A percentile compares a stretch with the other conserved stretches of the same genome.
Evolutionary conservation across 306 rosid genomes (phyloP).

Genomic region (Calophaca sinica): DNA sequence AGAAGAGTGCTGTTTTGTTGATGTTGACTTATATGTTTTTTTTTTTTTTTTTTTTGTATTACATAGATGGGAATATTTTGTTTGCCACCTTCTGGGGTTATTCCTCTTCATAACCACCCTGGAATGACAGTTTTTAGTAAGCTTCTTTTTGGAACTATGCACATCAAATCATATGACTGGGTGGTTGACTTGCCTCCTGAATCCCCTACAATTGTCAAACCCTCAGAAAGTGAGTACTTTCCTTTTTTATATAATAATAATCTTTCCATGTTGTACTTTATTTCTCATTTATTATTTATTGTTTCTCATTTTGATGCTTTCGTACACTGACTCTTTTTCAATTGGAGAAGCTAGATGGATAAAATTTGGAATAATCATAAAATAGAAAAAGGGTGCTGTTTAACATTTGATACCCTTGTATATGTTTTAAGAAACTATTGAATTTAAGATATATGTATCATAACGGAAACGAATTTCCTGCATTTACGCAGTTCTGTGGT

Average conservation of each 20-base stretch:
- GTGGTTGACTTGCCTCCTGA: constrained; percentile 57
- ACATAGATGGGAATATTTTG: constrained; percentile 95
- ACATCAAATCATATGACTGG: constrained; percentile 97
- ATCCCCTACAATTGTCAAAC: constrained; percentile 49
- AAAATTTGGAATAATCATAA: constrained; percentile 17
- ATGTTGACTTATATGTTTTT: background rate
- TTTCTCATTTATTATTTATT: background rate
- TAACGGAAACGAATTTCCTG: too few relatives aligned
- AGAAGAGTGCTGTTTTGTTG: background rate
- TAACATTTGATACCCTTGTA: constrained; percentile 5
- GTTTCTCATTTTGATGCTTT: background rate
- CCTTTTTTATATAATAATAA: background rate
- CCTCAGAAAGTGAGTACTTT: constrained; percentile 60
- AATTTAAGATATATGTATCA: too few relatives aligned
- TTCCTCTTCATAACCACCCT: constrained; percentile 97
- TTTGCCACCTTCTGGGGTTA: constrained; percentile 91
- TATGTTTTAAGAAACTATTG: background rate
- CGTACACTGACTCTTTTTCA: background rate
- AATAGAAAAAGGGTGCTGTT: constrained; percentile 7
- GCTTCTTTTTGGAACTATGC: constrained; percentile 91
- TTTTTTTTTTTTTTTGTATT: background rate
- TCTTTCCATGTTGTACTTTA: background rate
- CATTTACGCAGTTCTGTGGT: too few relatives aligned
- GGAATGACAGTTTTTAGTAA: constrained; percentile 98
- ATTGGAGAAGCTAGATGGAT: background rate